Conservation (phyloP, 805 yeast species). For the Teunomyces cretensis region DNA sequence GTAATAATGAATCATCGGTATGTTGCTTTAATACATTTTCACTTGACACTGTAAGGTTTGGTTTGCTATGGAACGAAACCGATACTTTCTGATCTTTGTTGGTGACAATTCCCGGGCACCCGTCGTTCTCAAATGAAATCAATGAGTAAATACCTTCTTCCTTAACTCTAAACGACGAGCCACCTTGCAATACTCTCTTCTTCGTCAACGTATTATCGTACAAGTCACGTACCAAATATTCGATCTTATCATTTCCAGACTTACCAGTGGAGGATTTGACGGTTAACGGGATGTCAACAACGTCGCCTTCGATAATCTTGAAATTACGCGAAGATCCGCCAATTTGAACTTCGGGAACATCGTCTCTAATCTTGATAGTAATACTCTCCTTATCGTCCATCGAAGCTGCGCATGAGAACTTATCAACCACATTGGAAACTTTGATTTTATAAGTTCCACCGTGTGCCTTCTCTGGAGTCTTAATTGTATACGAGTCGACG, state of each 20-base stretch:
- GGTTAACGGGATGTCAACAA: conserved; percentile 54
- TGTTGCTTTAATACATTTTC: conserved; percentile 21
- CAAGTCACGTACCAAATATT: conserved; percentile 26
- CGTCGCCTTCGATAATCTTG: conserved; percentile 62
- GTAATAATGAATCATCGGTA: conserved; percentile 20
- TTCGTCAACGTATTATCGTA: conserved; percentile 20
- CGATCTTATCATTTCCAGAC: conserved; percentile 27
- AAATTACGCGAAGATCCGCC: neutral
- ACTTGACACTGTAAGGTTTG: conserved; percentile 19
- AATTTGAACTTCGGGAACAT: conserved; percentile 52
- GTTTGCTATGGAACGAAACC: conserved; percentile 25
- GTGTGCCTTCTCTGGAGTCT: conserved; percentile 51
- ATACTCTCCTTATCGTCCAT: conserved; percentile 55
- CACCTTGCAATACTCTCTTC: conserved; percentile 7
- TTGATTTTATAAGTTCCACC: conserved; percentile 77
- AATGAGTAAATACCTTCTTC: conserved; percentile 46
- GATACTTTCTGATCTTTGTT: conserved; percentile 16
- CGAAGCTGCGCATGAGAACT: conserved; percentile 76
- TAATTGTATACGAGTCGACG: conserved; percentile 37
- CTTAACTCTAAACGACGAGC: conserved; percentile 25
- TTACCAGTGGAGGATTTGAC: conserved; percentile 34
- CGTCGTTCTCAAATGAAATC: conserved; percentile 37
- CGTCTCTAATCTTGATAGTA: conserved; percentile 65
- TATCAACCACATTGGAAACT: conserved; percentile 66
- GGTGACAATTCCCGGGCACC: conserved; percentile 44